Conservation (phyloP, 2,329 filamentous ascomycete genomes). For the Fusarium sp. region DNA sequence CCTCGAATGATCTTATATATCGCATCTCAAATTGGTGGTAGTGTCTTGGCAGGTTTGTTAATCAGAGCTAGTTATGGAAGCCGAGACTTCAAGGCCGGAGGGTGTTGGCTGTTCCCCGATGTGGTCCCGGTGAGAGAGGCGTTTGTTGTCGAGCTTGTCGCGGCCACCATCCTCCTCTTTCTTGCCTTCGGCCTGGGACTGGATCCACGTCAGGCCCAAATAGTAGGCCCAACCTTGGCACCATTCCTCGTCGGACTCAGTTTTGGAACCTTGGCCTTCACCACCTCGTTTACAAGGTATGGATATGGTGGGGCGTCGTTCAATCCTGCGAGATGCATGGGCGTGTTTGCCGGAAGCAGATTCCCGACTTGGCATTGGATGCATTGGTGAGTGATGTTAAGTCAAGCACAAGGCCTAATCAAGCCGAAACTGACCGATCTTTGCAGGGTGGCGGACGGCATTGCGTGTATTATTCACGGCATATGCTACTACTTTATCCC, state of each 20-base stretch:
- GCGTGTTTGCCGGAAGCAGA: conserved; percentile 34
- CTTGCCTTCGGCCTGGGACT: conserved; percentile 69
- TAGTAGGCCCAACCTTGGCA: conserved; percentile 65
- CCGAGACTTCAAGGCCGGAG: conserved; percentile 49
- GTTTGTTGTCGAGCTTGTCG: conserved; percentile 65
- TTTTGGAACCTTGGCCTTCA: conserved; percentile 56
- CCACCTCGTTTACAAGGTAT: conserved; percentile 49
- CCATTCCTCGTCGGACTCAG: conserved; percentile 65
- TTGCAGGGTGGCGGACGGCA: conserved; percentile 29
- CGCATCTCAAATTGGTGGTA: conserved; percentile 63
- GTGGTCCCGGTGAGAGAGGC: conserved; percentile 49
- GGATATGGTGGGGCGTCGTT: conserved; percentile 44
- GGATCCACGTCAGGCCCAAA: conserved; percentile 65
- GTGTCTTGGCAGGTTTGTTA: conserved; percentile 50
- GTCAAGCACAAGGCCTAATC: accelerated
- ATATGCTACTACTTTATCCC: conserved; percentile 38
- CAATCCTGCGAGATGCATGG: conserved; percentile 46
- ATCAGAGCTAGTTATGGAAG: conserved; percentile 50
- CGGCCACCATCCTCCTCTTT: conserved; percentile 63
- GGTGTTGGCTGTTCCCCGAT: conserved; percentile 49
- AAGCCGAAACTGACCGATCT: background rate
- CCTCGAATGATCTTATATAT: conserved; percentile 67
- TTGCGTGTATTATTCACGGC: conserved; percentile 36
- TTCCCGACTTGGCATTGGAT: conserved; percentile 48
- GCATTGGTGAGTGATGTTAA: conserved; percentile 40